Percentiles rank a stretch among this genome's conserved stretches.
Evolutionary conservation across 352 stramenopile species (phyloP).

Genomic region (Phytophthora litchii): DNA sequence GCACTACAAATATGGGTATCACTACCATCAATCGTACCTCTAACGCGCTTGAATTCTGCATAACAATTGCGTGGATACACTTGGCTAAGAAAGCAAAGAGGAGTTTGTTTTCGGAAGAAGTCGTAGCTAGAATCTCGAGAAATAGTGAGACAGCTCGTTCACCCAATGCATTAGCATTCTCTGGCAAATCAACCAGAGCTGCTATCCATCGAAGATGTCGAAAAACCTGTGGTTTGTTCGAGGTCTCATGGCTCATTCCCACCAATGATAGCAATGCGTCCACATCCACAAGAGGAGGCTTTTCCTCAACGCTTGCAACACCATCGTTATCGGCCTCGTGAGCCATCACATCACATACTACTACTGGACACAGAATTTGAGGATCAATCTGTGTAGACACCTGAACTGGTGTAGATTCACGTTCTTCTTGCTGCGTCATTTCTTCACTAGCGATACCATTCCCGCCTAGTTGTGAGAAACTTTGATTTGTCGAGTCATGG

Average conservation of each 20-base stretch:
- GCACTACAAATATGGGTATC: neutral
- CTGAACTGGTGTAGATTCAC: neutral
- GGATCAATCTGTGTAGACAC: conserved; percentile 18
- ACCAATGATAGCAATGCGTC: conserved; percentile 46
- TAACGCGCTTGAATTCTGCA: conserved; percentile 39
- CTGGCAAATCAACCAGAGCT: conserved; percentile 41
- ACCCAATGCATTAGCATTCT: conserved; percentile 49
- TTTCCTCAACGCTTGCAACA: conserved; percentile 16
- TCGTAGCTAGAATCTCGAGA: conserved; percentile 39
- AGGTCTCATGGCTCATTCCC: conserved; percentile 23
- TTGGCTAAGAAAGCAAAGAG: conserved; percentile 56
- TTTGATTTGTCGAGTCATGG: neutral
- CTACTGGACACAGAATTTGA: conserved; percentile 28
- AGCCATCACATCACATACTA: neutral
- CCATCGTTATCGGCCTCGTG: neutral
- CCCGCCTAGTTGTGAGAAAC: neutral
- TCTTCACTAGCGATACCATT: neutral
- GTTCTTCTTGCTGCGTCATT: neutral
- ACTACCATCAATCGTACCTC: conserved; percentile 37
- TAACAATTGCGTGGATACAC: conserved; percentile 43
- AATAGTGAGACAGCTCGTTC: conserved; percentile 37
- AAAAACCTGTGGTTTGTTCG: conserved; percentile 37
- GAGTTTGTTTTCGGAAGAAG: conserved; percentile 25
- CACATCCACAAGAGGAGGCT: conserved; percentile 37
- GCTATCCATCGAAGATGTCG: conserved; percentile 61